Conservation (phyloP, 1,284 basidiomycete genomes). For the Melampsora americana region DNA sequence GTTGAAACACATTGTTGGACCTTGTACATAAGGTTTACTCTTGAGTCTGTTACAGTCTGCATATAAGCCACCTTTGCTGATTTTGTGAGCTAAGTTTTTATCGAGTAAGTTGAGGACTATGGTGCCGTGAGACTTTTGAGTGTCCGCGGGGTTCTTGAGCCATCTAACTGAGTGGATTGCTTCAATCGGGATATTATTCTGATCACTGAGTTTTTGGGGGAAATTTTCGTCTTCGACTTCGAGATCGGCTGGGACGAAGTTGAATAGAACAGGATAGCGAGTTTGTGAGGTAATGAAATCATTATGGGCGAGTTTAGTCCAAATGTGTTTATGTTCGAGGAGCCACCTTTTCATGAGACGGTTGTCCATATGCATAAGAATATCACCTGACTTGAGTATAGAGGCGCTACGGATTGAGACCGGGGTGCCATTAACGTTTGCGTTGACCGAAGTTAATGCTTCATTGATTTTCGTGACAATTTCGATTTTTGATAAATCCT, state of each 20-base stretch:
- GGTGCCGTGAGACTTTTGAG: neutral
- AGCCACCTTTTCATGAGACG: neutral
- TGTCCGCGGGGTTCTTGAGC: neutral
- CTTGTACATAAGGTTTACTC: neutral
- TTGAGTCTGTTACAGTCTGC: too few relatives aligned
- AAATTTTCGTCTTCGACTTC: neutral
- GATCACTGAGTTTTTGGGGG: neutral
- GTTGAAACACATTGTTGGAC: conserved; percentile 21
- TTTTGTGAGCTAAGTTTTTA: conserved; percentile 7
- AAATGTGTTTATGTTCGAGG: conserved; percentile 3
- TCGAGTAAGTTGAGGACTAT: neutral
- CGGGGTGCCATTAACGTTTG: too few relatives aligned
- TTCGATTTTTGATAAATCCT: too few relatives aligned
- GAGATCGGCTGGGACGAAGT: neutral
- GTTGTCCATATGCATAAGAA: too few relatives aligned
- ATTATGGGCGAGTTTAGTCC: neutral
- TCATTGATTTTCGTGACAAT: too few relatives aligned
- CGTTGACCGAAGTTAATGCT: too few relatives aligned
- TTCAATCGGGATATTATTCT: neutral
- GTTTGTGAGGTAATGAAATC: neutral
- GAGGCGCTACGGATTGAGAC: too few relatives aligned
- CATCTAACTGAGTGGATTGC: conserved; percentile 1
- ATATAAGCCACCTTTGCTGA: neutral
- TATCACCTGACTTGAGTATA: too few relatives aligned
- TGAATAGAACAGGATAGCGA: conserved; percentile 1